phyloP scores from a whole-genome alignment of 768 basidiomycete species.

The Asterophora parasitica region DNA sequence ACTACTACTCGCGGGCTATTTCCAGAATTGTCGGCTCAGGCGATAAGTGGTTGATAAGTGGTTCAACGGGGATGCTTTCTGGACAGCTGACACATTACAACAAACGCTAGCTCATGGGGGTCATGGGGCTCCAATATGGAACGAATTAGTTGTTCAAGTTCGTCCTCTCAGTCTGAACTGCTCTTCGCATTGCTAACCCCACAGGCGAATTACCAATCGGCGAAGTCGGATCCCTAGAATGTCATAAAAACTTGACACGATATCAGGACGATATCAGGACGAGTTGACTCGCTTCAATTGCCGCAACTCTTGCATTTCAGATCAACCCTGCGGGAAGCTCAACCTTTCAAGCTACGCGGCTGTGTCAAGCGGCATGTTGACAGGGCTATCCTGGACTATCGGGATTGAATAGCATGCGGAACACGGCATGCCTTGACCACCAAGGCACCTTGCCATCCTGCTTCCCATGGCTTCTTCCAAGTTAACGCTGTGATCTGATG shows the following conservation, averaged over 20 bases:
- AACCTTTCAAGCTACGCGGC: conserved; percentile 3
- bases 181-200: too few species aligned
- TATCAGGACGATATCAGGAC: too few species aligned
- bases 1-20: neutral
- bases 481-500: neutral
- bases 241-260: too few species aligned
- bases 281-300: neutral
- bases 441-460: neutral
- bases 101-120: conserved; percentile 2
- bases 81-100: neutral
- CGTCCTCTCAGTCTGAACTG: too few species aligned
- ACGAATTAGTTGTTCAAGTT: too few species aligned
- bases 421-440: conserved; percentile 4
- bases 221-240: too few species aligned
- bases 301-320: neutral
- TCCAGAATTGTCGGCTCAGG: neutral
- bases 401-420: neutral
- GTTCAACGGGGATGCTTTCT: neutral
- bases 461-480: conserved; percentile 1
- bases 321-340: neutral
- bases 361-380: conserved; percentile 8
- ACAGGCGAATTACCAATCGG: too few species aligned
- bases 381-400: neutral
- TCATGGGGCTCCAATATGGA: too few species aligned
- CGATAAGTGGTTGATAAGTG: neutral